These are phyloP conservation scores for Cymbopogon citratus DNA, from an alignment of 176 grass and related monocot genomes.

Conservation along the genomic window DNA sequence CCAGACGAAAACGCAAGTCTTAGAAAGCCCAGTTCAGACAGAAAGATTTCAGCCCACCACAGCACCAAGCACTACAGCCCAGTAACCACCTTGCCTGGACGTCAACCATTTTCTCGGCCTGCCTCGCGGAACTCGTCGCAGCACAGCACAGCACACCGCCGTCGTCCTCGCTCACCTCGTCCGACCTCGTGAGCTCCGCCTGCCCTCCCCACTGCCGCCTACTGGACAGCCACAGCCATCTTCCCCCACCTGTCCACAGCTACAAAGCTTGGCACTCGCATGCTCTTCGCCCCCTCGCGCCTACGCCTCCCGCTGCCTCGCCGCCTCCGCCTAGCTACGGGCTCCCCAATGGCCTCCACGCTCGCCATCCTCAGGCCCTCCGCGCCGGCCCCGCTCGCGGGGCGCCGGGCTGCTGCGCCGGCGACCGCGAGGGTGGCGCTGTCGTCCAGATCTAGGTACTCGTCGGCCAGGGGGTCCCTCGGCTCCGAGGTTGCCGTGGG, in stretches of 20 bases:
- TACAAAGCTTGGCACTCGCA: conserved; percentile 20
- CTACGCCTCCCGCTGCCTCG: conserved; percentile 13
- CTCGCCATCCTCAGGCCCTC: conserved; percentile 63
- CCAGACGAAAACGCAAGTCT: too few relatives aligned
- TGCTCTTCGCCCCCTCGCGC: conserved; percentile 25
- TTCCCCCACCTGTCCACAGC: not conserved
- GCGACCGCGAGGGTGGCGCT: conserved; percentile 32
- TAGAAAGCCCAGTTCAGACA: too few relatives aligned
- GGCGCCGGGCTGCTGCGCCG: conserved; percentile 7
- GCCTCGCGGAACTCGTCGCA: not conserved
- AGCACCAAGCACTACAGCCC: too few relatives aligned
- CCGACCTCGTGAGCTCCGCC: not conserved
- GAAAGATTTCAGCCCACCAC: too few relatives aligned
- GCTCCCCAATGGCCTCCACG: conserved; percentile 52
- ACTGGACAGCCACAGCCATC: not conserved
- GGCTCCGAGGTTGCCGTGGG: conserved; percentile 45
- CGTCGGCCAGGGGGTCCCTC: conserved; percentile 46
- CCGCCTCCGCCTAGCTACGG: not conserved
- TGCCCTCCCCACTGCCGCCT: not conserved
- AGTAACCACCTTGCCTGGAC: not conserved
- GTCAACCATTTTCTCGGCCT: not conserved
- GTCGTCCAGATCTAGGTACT: conserved; percentile 56
- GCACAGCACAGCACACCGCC: not conserved
- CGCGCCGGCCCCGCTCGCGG: conserved; percentile 22
- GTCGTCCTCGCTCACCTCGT: not conserved